These are phyloP conservation scores for Russula emetica DNA, from an alignment of 768 basidiomycete species.

Conservation along the genomic window DNA sequence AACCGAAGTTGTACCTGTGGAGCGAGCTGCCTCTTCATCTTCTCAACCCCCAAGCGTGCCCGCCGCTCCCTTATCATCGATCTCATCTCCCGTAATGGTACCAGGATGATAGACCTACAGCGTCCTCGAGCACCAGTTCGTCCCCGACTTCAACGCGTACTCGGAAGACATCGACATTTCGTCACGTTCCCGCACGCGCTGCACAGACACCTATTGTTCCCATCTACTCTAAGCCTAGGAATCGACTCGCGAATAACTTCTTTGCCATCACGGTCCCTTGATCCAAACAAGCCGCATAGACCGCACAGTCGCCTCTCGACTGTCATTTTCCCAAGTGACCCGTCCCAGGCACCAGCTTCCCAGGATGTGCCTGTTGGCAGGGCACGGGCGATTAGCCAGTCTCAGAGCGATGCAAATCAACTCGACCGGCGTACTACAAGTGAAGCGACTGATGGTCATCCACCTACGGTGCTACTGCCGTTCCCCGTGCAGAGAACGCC, in stretches of 20 bases:
- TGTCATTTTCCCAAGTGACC: constrained; percentile 21
- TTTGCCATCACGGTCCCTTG: constrained; percentile 25
- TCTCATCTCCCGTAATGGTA: not conserved
- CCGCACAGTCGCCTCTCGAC: constrained; percentile 26
- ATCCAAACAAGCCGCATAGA: constrained; percentile 18
- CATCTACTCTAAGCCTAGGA: constrained; percentile 38
- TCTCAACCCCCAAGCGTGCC: not conserved
- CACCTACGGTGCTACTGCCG: constrained; percentile 6
- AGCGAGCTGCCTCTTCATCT: not conserved
- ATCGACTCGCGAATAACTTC: constrained; percentile 26
- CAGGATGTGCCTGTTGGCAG: constrained; percentile 8
- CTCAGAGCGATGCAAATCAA: not conserved
- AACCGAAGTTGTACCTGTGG: not conserved
- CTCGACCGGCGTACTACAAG: not conserved
- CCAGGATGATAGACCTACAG: not conserved
- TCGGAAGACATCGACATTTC: constrained; percentile 49
- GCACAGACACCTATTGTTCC: constrained; percentile 32
- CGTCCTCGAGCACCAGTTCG: constrained; percentile 12
- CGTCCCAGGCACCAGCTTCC: constrained; percentile 12
- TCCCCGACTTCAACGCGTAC: constrained; percentile 17
- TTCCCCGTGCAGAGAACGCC: constrained; percentile 11
- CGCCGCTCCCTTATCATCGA: not conserved
- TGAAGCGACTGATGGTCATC: not conserved
- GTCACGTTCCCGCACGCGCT: constrained; percentile 43
- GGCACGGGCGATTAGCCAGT: not conserved